Conservation (phyloP, 2,329 filamentous ascomycete species). For the Penicillium sp. region DNA sequence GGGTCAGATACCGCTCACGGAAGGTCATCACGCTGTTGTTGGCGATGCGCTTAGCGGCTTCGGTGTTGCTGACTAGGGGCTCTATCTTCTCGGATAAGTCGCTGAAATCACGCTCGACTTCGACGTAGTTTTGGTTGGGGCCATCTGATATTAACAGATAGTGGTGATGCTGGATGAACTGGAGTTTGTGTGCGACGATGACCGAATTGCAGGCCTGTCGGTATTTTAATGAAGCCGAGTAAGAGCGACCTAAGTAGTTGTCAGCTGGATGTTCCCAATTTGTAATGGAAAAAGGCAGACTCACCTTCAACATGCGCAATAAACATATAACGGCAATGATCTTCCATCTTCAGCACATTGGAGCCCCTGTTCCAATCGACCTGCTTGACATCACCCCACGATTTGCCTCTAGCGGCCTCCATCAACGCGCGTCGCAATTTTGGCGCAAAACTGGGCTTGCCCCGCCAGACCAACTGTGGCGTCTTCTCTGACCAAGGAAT, state of each 20-base stretch:
- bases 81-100: constrained; percentile 47
- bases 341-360: constrained; percentile 48
- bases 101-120: constrained; percentile 53
- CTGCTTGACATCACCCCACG: constrained; percentile 48
- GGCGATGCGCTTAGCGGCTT: constrained; percentile 45
- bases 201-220: constrained; percentile 49
- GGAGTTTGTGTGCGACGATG: constrained; percentile 47
- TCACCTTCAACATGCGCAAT: constrained; percentile 53
- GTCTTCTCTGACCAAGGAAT: constrained; percentile 37
- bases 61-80: constrained; percentile 35
- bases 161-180: constrained; percentile 49
- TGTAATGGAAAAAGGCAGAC: not conserved
- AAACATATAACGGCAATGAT: constrained; percentile 54
- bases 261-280: not conserved
- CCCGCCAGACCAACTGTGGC: constrained; percentile 49
- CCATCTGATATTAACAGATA: constrained; percentile 44
- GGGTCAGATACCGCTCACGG: constrained; percentile 50
- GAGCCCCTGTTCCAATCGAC: constrained; percentile 39
- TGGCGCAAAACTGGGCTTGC: constrained; percentile 42
- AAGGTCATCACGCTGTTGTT: constrained; percentile 46
- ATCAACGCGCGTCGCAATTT: constrained; percentile 42
- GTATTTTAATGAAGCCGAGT: constrained; percentile 52
- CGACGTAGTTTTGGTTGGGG: constrained; percentile 47
- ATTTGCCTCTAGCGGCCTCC: constrained; percentile 37
- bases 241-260: constrained; percentile 34